These are phyloP conservation scores for Ascochyta fabae DNA, from an alignment of 2,329 filamentous ascomycete genomes.

Conservation along the genomic window DNA sequence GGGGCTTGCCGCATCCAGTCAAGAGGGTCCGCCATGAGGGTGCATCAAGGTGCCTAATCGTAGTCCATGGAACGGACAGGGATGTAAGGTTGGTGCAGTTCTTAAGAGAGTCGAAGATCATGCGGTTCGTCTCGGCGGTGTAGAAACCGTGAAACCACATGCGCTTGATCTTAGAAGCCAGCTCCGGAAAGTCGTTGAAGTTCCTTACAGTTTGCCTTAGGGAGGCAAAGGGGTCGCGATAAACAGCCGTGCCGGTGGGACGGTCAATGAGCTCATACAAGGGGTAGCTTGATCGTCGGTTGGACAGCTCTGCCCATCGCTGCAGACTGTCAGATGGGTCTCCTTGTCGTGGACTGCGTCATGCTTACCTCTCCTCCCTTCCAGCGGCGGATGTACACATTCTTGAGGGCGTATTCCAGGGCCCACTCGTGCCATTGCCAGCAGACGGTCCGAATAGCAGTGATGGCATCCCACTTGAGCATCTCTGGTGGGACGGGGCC, in stretches of 20 bases:
- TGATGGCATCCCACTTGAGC: constrained; percentile 59
- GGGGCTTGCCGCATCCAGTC: constrained; percentile 51
- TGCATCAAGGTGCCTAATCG: constrained; percentile 56
- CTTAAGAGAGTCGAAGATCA: constrained; percentile 57
- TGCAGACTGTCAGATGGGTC: constrained; percentile 41
- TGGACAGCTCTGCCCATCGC: constrained; percentile 59
- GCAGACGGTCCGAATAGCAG: constrained; percentile 58
- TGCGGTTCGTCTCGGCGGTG: constrained; percentile 56
- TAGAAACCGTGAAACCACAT: constrained; percentile 64
- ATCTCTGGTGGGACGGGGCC: constrained; percentile 59
- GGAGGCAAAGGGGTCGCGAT: constrained; percentile 59
- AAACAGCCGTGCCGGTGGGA: constrained; percentile 57
- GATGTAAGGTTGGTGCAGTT: constrained; percentile 56
- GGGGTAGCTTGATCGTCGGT: constrained; percentile 52
- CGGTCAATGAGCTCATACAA: constrained; percentile 58
- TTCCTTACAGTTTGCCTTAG: constrained; percentile 57
- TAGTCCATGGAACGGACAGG: constrained; percentile 61
- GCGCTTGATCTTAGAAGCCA: constrained; percentile 58
- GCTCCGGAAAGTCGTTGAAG: constrained; percentile 53
- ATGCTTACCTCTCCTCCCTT: constrained; percentile 53
- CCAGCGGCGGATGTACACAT: constrained; percentile 60
- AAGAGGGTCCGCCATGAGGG: constrained; percentile 58
- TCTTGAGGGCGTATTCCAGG: constrained; percentile 57
- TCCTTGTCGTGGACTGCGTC: background rate
- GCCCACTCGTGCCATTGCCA: constrained; percentile 62